phyloP scores from a whole-genome alignment of 2,329 filamentous ascomycete genomes.

The Spiromastix sp. region DNA sequence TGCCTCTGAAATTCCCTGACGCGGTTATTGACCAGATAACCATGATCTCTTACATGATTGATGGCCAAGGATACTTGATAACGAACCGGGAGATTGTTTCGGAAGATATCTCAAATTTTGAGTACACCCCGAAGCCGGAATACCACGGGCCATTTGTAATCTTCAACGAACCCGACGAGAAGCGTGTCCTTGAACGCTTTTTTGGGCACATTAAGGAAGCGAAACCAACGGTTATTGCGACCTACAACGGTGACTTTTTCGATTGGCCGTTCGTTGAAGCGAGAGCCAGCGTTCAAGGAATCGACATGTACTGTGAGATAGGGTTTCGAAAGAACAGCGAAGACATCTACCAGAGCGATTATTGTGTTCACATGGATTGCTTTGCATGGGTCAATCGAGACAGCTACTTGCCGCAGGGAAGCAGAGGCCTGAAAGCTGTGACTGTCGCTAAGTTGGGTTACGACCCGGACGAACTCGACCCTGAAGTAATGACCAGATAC shows the following conservation, averaged over 20 bases:
- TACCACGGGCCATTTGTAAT: conserved; percentile 94
- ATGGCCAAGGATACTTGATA: conserved; percentile 93
- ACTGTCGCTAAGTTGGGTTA: conserved; percentile 97
- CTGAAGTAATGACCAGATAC: conserved; percentile 88
- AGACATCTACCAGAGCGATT: conserved; percentile 91
- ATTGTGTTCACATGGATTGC: conserved; percentile 97
- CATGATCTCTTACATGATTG: conserved; percentile 99
- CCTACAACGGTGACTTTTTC: conserved; percentile 99
- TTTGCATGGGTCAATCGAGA: conserved; percentile 99
- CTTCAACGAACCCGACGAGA: conserved; percentile 95
- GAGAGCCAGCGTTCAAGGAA: conserved; percentile 82
- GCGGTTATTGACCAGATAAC: conserved; percentile 92
- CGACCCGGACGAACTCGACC: conserved; percentile 94
- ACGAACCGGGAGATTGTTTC: conserved; percentile 97
- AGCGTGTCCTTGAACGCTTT: conserved; percentile 76
- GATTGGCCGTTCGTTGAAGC: conserved; percentile 99
- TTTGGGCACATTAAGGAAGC: conserved; percentile 94
- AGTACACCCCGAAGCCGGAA: conserved; percentile 95
- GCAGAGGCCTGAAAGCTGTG: conserved; percentile 91
- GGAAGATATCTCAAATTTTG: conserved; percentile 93
- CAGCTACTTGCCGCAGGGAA: conserved; percentile 93
- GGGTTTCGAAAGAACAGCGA: conserved; percentile 92
- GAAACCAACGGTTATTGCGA: conserved; percentile 90
- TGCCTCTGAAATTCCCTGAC: conserved; percentile 94
- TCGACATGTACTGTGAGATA: conserved; percentile 99